Conservation (phyloP, 2,329 filamentous ascomycete genomes). For the Hymenoscyphus repandus region DNA sequence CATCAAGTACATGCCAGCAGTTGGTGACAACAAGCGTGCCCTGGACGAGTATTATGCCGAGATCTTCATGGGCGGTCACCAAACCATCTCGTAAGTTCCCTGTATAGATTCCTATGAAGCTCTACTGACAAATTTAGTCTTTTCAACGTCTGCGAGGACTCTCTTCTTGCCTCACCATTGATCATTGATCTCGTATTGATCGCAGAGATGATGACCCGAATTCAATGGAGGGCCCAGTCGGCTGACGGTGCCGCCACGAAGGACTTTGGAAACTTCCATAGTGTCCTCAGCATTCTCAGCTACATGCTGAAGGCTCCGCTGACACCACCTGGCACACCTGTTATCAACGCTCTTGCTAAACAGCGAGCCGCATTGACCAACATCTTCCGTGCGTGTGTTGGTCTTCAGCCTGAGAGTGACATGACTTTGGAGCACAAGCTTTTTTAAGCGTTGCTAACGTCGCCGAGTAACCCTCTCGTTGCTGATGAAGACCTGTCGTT, state of each 20-base stretch:
- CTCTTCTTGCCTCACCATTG: constrained; percentile 86
- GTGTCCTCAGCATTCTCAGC: constrained; percentile 91
- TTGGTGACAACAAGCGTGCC: constrained; percentile 98
- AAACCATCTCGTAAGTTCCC: constrained; percentile 73
- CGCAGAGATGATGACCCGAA: constrained; percentile 97
- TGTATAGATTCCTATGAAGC: background rate
- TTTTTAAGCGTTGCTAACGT: constrained; percentile 48
- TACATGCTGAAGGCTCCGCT: constrained; percentile 98
- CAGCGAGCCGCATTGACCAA: constrained; percentile 92
- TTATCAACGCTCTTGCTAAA: constrained; percentile 93
- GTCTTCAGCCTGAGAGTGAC: constrained; percentile 93
- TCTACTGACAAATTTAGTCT: constrained; percentile 48
- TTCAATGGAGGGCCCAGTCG: constrained; percentile 74
- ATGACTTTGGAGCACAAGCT: constrained; percentile 99
- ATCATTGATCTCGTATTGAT: constrained; percentile 95
- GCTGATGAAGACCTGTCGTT: background rate
- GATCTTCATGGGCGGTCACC: constrained; percentile 98
- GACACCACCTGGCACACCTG: constrained; percentile 89
- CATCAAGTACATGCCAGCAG: constrained; percentile 99
- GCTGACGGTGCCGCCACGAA: constrained; percentile 46
- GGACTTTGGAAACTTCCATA: constrained; percentile 92
- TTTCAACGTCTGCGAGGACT: constrained; percentile 99
- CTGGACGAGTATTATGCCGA: constrained; percentile 99
- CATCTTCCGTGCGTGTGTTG: constrained; percentile 97
- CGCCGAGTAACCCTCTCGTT: background rate